Evolutionary conservation across 2,329 filamentous ascomycete genomes (phyloP), one percentile per base, ranked within the genome.

Genomic region (Tympanopsis confertula): DNA sequence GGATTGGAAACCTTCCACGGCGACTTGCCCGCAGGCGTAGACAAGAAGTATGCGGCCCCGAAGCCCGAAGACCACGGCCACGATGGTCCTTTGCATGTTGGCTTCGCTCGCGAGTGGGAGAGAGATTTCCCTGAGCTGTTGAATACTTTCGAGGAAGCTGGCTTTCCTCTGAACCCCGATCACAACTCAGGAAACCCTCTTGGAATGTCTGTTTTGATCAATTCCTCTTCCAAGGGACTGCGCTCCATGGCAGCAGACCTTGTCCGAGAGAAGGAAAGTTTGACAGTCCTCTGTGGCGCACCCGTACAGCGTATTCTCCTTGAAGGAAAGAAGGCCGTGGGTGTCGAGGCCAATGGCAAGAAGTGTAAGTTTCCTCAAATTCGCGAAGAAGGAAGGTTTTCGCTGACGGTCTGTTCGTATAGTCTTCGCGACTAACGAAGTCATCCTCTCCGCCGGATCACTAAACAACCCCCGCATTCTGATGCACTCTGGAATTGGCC

Each of bases 181-280:
- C 61, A 71, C 28, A 78, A 78, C 43, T 69, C 65, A 5, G 74
- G 74, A 0, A 63, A 78, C 45, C 71, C 70, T 0, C 57, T 77
- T 20, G 75, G 75, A 3, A 64, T 78, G 54, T 63, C 62, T 1
- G 52, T 68, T 32, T 47, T 62, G 13, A 65, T 71, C 43, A 68
- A 64, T 35, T 71, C 70, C 10, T 58, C 65, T n/a, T 47, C 58
- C 19, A 55, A 63, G 5, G 71, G 70, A 1, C 36, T 59, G 5
- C 57, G 71, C 14, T 64, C 63, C 0, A 77, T 71, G 0, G 65
- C 73, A 0, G 56, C 57, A 2, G 71, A 74, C 41, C 44, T 78
- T 10, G 42, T 45, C 2, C 46, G 53, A 3, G 33, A 48, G 1
- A 68, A 69, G 0, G 47, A 56, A 0, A 80, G 79, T 41, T 50